Conservation (phyloP, 345 rosid species). For the Punica granatum region DNA sequence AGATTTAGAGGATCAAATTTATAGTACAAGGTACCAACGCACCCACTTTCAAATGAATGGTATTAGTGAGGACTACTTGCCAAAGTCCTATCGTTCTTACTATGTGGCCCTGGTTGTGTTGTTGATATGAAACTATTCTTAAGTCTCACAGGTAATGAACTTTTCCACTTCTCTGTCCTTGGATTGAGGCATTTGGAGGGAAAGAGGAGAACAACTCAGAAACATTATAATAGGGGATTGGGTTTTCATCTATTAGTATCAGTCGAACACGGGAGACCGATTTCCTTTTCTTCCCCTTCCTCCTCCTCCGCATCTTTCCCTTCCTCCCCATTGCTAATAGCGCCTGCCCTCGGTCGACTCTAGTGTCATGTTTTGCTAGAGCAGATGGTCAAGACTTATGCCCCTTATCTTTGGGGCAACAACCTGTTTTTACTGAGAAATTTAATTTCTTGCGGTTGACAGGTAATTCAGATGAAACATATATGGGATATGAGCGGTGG, state of each 20-base stretch:
- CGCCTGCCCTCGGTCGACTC: neutral
- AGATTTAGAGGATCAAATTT: too few relatives aligned
- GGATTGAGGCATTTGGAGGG: neutral
- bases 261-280: too few relatives aligned
- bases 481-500: slow-evolving; percentile 57
- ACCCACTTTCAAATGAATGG: neutral
- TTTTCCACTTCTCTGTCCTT: neutral
- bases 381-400: too few relatives aligned
- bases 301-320: too few relatives aligned
- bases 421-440: neutral
- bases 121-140: neutral
- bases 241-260: neutral
- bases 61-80: neutral
- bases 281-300: too few relatives aligned
- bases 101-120: neutral
- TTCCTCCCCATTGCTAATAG: neutral
- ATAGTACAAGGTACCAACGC: slow-evolving; percentile 38
- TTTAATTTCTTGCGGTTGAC: neutral
- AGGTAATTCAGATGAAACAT: slow-evolving; percentile 29
- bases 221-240: neutral
- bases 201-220: neutral
- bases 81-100: neutral
- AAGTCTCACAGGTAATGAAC: neutral
- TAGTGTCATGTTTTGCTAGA: neutral
- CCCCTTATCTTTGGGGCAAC: neutral